Percentiles rank a stretch among this genome's conserved stretches.
Evolutionary conservation across 768 basidiomycete genomes (phyloP).

Genomic region (Auricularia sp.): DNA sequence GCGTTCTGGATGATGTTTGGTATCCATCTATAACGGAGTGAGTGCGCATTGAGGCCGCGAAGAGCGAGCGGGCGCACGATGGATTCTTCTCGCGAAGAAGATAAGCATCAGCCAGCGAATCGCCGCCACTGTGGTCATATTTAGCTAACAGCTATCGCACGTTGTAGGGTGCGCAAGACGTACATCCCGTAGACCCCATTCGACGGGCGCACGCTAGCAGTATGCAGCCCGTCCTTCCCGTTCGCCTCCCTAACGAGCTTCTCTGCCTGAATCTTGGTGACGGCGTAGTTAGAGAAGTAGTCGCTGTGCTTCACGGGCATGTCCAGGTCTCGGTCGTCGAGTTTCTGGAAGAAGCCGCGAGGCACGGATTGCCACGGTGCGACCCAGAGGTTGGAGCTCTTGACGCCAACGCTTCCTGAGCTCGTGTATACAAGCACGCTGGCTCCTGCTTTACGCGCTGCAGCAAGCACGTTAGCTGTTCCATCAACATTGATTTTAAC

Average conservation of each 20-base stretch:
- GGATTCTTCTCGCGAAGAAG: slow-evolving; percentile 47
- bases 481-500: slow-evolving; percentile 55
- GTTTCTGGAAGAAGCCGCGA: slow-evolving; percentile 45
- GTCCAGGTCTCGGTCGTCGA: slow-evolving; percentile 41
- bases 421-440: slow-evolving; percentile 59
- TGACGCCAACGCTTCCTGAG: slow-evolving; percentile 54
- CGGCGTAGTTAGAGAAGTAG: slow-evolving; percentile 74
- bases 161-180: neutral
- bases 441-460: slow-evolving; percentile 45
- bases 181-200: slow-evolving; percentile 58
- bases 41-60: neutral
- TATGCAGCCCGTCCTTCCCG: slow-evolving; percentile 24
- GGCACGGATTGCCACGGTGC: slow-evolving; percentile 70
- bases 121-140: slow-evolving; percentile 35
- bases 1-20: slow-evolving; percentile 34
- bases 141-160: no score
- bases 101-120: slow-evolving; percentile 55
- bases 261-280: slow-evolving; percentile 53
- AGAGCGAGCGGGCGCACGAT: slow-evolving; percentile 10
- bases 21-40: slow-evolving; percentile 38
- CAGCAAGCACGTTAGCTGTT: slow-evolving; percentile 55
- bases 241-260: slow-evolving; percentile 32
- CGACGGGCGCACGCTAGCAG: slow-evolving; percentile 63
- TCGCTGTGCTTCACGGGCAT: slow-evolving; percentile 45
- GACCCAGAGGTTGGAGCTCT: slow-evolving; percentile 48